phyloP scores from a whole-genome alignment of 2,329 filamentous ascomycete species.

The Westerdykella sp. region DNA sequence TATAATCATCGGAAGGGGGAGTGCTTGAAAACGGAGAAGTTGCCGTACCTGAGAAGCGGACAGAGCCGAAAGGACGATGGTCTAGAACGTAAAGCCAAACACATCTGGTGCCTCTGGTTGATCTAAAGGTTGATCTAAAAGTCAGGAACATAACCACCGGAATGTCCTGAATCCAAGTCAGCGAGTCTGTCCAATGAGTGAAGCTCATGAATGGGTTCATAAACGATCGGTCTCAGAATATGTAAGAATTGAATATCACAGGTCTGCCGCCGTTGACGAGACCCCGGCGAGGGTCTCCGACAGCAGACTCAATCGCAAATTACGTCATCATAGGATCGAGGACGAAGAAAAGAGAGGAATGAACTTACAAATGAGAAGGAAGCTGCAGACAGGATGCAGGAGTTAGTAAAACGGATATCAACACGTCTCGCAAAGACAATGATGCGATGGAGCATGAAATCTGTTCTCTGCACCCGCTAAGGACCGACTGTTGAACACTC shows the following conservation, averaged over 20 bases:
- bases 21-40: constrained; percentile 4
- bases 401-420: neutral
- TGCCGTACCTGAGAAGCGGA: neutral
- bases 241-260: constrained; percentile 97
- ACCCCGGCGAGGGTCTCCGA: constrained; percentile 89
- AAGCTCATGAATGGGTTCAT: neutral
- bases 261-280: constrained; percentile 65
- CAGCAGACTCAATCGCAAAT: constrained; percentile 96
- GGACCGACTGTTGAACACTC: too few species aligned
- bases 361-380: constrained; percentile 14
- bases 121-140: too few species aligned
- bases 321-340: constrained; percentile 71
- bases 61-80: neutral
- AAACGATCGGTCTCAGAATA: constrained; percentile 68
- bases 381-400: neutral
- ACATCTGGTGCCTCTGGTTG: too few species aligned
- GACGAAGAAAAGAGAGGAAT: constrained; percentile 5
- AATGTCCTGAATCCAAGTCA: neutral
- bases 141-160: too few species aligned
- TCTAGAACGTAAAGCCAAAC: neutral
- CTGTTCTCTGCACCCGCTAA: too few species aligned
- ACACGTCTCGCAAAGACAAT: too few species aligned
- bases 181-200: neutral
- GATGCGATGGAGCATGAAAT: too few species aligned
- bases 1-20: constrained; percentile 58